Base-by-base conservation (phyloP, 208 protist genomes). In the Leptomonas seymouri region DNA sequence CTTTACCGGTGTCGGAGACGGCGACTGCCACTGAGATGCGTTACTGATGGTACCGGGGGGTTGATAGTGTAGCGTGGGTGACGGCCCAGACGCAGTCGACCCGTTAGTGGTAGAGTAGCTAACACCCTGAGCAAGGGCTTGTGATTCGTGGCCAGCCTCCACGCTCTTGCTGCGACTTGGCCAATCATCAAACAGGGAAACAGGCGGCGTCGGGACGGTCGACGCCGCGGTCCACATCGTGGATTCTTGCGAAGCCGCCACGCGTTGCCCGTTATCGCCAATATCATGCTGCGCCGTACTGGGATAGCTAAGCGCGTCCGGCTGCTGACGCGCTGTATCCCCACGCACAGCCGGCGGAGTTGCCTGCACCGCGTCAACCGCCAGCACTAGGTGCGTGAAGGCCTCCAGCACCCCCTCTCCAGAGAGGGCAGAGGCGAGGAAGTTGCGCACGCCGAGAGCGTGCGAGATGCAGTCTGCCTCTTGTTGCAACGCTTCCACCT, bases 351-450 rank as follows among this genome's bases (percentile, higher is more conserved):
- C 58, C 41, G 45, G 59, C 58, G 75, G 67, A 30, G 71, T 53
- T 0, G 66, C 67, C 60, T 87, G 81, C 58, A 85, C 71, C 0
- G 82, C 78, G 53, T 83, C 74, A 6, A 88, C 61, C 14, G 78
- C 62, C 25, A 85, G 58, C 14, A 85, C 74, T 21, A 88, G 50
- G 21, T 84, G 80, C 36, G 77, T 80, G 62, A 88, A 85, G 25
- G 79, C 79, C 7, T 82, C 55, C 42, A 70, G 64, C 31, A 88
- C 79, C 1, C 83, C 79, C 9, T 76, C 50, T 1, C 83, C 83
- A 4, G 54, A 73, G 3, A 75, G 66, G 5, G 82, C 82, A 8
- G 78, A 82, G 15, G 76, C 65, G 28, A 77, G 39, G 50, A 80
- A 84, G 51, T 85, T 76, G 14, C 82, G 78, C 74, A 78, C 74